These are phyloP conservation scores for Fusarium irregulare DNA, from an alignment of 2,329 filamentous ascomycete genomes.

Conservation along the genomic window DNA sequence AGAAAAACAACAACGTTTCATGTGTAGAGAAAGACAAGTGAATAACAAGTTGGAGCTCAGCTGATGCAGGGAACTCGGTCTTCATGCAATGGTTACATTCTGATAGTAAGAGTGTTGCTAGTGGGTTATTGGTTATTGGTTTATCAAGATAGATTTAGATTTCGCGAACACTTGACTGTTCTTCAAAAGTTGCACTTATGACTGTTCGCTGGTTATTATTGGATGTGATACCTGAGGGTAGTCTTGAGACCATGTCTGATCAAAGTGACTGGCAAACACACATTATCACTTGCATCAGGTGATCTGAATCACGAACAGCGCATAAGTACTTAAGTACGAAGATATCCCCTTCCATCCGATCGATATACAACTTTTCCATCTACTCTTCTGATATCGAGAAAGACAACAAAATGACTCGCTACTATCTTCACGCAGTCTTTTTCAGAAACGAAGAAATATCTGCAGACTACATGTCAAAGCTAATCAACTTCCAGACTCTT, in stretches of 20 bases:
- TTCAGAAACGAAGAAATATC: not conserved
- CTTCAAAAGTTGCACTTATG: not conserved
- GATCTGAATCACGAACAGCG: not conserved
- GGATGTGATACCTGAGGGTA: not conserved
- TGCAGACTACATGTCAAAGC: not conserved
- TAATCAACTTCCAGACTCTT: not conserved
- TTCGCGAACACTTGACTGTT: not conserved
- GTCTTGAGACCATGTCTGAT: not conserved
- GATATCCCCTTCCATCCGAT: not conserved
- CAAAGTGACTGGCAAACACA: not conserved
- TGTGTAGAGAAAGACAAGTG: not conserved
- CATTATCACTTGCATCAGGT: not conserved
- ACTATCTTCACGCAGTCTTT: not conserved
- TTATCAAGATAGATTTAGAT: not conserved
- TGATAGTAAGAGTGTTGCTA: not conserved
- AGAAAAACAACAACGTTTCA: no score
- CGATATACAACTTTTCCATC: not conserved
- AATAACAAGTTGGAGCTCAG: accelerated
- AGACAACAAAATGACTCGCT: not conserved
- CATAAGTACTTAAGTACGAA: not conserved
- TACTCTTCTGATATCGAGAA: not conserved
- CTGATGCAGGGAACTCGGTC: not conserved
- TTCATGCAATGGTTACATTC: no score
- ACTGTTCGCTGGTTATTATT: not conserved
- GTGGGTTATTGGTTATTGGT: not conserved